Base-by-base conservation (phyloP, 345 rosid species). In the Salix koriyanagi region DNA sequence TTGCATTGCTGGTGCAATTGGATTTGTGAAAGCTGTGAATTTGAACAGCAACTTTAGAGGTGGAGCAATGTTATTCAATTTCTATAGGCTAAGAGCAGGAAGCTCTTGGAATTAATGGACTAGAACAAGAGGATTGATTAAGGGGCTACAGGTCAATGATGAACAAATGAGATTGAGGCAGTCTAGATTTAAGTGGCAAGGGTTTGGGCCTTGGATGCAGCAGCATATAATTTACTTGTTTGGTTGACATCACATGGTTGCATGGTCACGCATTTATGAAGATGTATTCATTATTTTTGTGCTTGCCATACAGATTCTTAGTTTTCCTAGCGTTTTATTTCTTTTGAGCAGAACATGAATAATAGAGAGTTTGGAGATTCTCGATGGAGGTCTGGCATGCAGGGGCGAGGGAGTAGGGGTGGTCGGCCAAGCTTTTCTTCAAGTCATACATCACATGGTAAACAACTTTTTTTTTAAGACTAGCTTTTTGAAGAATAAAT, bases 311-410 rank as follows among this genome's bases (percentile, higher is more conserved):
- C 65, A 41, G 34, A 73, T 79, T 64, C 28, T 76, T 56, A 71
- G 52, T 67, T 81, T 71, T 67, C 28, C 14, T 68, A 77, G 65
- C 65, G 14, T 46, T 50, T 3, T 62, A 39, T 37, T n/a, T 67
- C 73, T 26, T 10, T 79, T 11, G 58, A 82, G 74, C 93, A 91
- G 97, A 89, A 66, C 79, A 64, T 46, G 74, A 86, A 76, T 84
- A 89, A 76, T 86, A 90, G 82, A 89, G 97, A 88, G 83, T 75
- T 91, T 68, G 85, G 87, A 61, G 98, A 91, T 79, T 34, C 94
- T 76, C 92, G 84, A 61, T 83, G 92, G 95, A 90, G 87, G 82
- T 80, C 95, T 85, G 85, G 92, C 73, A 76, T 87, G 25, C 86
- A 83, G 39, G 89, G 91, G 52, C 86, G 89, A 69, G 98, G 92